Percentiles rank a stretch among this genome's conserved stretches.
phyloP scores from a whole-genome alignment of 495 filamentous ascomycete species.

The Mytilinidion resinicola region DNA sequence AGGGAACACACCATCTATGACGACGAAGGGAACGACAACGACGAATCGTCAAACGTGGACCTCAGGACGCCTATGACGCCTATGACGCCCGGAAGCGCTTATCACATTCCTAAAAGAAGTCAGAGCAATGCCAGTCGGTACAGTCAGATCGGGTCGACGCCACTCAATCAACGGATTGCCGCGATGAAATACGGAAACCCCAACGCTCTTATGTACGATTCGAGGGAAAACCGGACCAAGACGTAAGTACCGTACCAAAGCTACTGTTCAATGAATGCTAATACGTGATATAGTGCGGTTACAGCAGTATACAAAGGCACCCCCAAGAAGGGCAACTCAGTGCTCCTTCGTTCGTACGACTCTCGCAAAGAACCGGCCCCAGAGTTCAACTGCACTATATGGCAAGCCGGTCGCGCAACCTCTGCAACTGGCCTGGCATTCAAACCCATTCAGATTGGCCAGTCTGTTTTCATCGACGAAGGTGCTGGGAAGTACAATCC shows the following conservation, averaged over 20 bases:
- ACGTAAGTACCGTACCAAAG: slow-evolving; percentile 55
- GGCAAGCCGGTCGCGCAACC: slow-evolving; percentile 95
- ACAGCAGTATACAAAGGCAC: slow-evolving; percentile 88
- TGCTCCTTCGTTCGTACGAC: slow-evolving; percentile 85
- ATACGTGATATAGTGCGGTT: slow-evolving; percentile 56
- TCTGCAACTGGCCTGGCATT: slow-evolving; percentile 87
- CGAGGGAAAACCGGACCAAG: slow-evolving; percentile 78
- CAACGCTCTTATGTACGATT: slow-evolving; percentile 70
- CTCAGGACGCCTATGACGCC: slow-evolving; percentile 10
- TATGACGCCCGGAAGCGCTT: slow-evolving; percentile 21
- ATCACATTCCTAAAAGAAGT: slow-evolving; percentile 21
- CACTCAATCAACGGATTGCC: slow-evolving; percentile 23
- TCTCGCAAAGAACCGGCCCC: slow-evolving; percentile 84
- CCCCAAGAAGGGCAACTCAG: slow-evolving; percentile 53
- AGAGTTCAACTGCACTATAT: slow-evolving; percentile 85
- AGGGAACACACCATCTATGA: slow-evolving; percentile 76
- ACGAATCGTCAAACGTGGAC: slow-evolving; percentile 13
- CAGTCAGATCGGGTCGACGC: slow-evolving; percentile 40
- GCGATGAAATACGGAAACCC: slow-evolving; percentile 53
- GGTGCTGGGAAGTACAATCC: slow-evolving; percentile 90
- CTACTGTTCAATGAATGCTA: slow-evolving; percentile 21
- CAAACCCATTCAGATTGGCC: slow-evolving; percentile 90
- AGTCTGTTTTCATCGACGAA: slow-evolving; percentile 90
- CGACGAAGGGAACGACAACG: slow-evolving; percentile 62
- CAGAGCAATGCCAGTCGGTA: slow-evolving; percentile 57